Evolutionary conservation across 805 yeast species (phyloP).

Genomic region (Ogataea nitratoaversa): DNA sequence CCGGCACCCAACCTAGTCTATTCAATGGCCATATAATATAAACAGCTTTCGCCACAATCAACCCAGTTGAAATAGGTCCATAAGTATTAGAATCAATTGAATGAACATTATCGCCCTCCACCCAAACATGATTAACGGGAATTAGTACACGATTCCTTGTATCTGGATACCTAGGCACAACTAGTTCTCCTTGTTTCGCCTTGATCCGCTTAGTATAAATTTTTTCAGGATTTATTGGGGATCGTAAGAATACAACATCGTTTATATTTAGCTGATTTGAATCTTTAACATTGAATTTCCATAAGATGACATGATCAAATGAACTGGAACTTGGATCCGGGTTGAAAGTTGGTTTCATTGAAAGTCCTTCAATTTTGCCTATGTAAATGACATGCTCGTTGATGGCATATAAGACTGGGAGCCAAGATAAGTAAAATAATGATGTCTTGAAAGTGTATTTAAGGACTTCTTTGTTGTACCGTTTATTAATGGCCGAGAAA

Average conservation of each 20-base stretch:
- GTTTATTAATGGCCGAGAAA: too few relatives aligned
- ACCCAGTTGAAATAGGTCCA: slow-evolving; percentile 83
- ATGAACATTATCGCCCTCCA: slow-evolving; percentile 87
- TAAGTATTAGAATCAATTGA: slow-evolving; percentile 82
- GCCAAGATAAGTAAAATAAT: slow-evolving; percentile 55
- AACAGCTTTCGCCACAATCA: slow-evolving; percentile 73
- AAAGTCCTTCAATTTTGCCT: slow-evolving; percentile 70
- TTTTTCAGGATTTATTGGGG: slow-evolving; percentile 76
- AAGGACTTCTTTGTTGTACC: slow-evolving; percentile 12
- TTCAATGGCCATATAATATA: slow-evolving; percentile 66
- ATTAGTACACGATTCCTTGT: slow-evolving; percentile 57
- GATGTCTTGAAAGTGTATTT: slow-evolving; percentile 29
- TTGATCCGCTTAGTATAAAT: slow-evolving; percentile 77
- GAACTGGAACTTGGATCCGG: slow-evolving; percentile 39
- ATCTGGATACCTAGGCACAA: slow-evolving; percentile 61
- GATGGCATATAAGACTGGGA: slow-evolving; percentile 70
- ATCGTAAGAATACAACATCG: slow-evolving; percentile 72
- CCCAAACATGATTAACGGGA: slow-evolving; percentile 86
- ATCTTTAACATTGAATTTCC: slow-evolving; percentile 54
- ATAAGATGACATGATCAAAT: slow-evolving; percentile 64
- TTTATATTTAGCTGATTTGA: slow-evolving; percentile 48
- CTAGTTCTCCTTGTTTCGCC: slow-evolving; percentile 68
- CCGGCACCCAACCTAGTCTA: slow-evolving; percentile 47
- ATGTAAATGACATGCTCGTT: slow-evolving; percentile 70
- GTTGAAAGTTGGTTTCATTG: slow-evolving; percentile 89